Base-by-base conservation (phyloP, 2,329 filamentous ascomycete species). In the Fusarium sp. region DNA sequence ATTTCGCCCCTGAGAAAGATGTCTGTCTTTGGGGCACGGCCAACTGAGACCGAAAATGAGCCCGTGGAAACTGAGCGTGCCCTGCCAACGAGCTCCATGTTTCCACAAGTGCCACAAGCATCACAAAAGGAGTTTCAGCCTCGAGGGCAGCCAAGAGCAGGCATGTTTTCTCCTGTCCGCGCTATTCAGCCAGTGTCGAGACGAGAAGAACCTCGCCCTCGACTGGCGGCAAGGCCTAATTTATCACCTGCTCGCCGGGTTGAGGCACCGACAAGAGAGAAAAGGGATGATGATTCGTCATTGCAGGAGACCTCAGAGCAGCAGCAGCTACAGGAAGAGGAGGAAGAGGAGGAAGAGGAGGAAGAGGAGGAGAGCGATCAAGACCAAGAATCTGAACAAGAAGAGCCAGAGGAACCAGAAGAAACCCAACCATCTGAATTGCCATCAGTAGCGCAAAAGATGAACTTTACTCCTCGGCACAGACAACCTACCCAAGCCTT, bases 391-490 rank as follows among this genome's bases (percentile, higher is more conserved):
- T n/a, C 32, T 2, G 52, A 51, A 44, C 65, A 62, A 41, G 68
- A 68, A 4, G 75, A 75, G 6, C 71, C 74, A 2, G 74, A 77
- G 3, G 75, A 75, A 4, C 72, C 75, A 1, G 75, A 78, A n/a
- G 70, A 66, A 31, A 23, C 31, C 13, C 48, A 59, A 21, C 17
- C 37, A 14, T 49, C 71, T 9, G 45, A 62, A 1, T 71, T 73
- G 50, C 74, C 76, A 0, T 68, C 74, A 2, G 75, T 82, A 8
- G 71, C 76, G 21, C 80, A 83, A 65, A 82, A 82, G 69, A 72
- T 71, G 49, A 79, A 82, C 65, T 83, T 83, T 45, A 81, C 79
- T 0, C 82, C 82, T 2, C 76, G 71, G 4, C 73, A 72, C 1
- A 70, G 75, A 27, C 74, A 75, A 19, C 65, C 72, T 6, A 71